These are phyloP conservation scores for Bocquillonia castaneifolia DNA, from an alignment of 441 rosid genomes.

Conservation along the genomic window DNA sequence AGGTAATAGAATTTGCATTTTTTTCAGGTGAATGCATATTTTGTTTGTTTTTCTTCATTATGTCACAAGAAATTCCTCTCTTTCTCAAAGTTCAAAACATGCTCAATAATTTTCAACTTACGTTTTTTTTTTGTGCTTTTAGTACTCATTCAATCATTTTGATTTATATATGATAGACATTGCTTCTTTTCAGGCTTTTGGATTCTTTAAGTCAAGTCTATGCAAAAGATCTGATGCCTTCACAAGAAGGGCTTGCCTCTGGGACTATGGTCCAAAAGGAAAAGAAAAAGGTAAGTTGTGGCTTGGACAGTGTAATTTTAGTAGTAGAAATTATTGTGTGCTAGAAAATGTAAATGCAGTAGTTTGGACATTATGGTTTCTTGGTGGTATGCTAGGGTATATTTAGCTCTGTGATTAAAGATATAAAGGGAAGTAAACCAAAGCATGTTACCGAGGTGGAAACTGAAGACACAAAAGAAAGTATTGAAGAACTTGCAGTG, in stretches of 20 bases:
- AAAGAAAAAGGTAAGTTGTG: constrained; percentile 65
- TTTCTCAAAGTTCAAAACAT: neutral
- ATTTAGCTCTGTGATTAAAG: constrained; percentile 73
- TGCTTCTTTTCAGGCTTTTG: constrained; percentile 43
- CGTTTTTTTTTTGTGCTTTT: neutral
- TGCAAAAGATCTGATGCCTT: constrained; percentile 38
- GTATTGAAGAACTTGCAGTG: constrained; percentile 48
- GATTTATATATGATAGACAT: neutral
- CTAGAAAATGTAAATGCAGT: no score
- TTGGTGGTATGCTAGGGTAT: constrained; percentile 48
- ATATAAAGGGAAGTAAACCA: constrained; percentile 45
- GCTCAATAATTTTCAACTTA: neutral
- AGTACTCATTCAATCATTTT: constrained; percentile 7
- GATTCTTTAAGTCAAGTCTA: constrained; percentile 55
- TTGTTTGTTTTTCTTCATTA: neutral
- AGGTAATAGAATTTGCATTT: no score
- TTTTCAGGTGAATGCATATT: neutral
- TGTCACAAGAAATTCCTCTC: neutral
- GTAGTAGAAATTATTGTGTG: no score
- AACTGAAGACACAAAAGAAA: constrained; percentile 62
- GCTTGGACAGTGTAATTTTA: constrained; percentile 11
- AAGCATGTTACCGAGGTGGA: constrained; percentile 51
- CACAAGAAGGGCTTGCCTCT: constrained; percentile 36
- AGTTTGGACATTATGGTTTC: neutral
- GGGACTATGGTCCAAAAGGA: constrained; percentile 47